Evolutionary conservation across 2,329 filamentous ascomycete genomes (phyloP).

Genomic region (Chaetomiaceae sp.): DNA sequence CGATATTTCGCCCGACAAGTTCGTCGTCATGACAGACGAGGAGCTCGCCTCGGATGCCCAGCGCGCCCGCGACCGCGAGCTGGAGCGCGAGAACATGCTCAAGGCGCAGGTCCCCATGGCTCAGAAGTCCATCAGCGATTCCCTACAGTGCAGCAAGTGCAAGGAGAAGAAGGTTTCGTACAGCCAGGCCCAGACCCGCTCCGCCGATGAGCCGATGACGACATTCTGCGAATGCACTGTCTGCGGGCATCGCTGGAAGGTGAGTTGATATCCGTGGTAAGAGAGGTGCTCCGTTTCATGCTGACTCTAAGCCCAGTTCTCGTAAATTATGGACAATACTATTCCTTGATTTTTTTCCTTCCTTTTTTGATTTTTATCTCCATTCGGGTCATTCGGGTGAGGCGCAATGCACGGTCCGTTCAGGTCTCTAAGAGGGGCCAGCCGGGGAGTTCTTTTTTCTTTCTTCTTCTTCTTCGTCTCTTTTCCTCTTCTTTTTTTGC

Average conservation of each 20-base stretch:
- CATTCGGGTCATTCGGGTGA: not conserved
- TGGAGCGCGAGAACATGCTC: slow-evolving; percentile 92
- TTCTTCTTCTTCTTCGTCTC: too few species aligned
- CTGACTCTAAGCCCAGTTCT: slow-evolving; percentile 27
- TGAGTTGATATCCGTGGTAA: slow-evolving; percentile 34
- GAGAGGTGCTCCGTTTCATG: not conserved
- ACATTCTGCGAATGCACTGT: slow-evolving; percentile 69
- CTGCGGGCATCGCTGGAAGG: slow-evolving; percentile 69
- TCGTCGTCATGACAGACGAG: slow-evolving; percentile 83
- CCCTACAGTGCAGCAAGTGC: slow-evolving; percentile 86
- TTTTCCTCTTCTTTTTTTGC: too few species aligned
- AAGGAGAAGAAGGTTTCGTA: slow-evolving; percentile 93
- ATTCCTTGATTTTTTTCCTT: not conserved
- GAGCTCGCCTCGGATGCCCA: slow-evolving; percentile 87
- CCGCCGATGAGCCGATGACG: slow-evolving; percentile 89
- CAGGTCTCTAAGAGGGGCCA: not conserved
- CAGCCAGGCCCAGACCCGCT: slow-evolving; percentile 90
- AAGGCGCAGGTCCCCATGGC: slow-evolving; percentile 91
- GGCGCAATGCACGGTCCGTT: not conserved
- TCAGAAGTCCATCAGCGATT: slow-evolving; percentile 84
- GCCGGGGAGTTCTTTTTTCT: not conserved
- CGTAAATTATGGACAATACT: slow-evolving; percentile 14
- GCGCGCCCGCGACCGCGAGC: slow-evolving; percentile 66
- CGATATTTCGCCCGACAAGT: slow-evolving; percentile 64
- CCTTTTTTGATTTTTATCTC: not conserved